Conservation (phyloP, 2,329 filamentous ascomycete genomes). For the Colletotrichum simmondsii region DNA sequence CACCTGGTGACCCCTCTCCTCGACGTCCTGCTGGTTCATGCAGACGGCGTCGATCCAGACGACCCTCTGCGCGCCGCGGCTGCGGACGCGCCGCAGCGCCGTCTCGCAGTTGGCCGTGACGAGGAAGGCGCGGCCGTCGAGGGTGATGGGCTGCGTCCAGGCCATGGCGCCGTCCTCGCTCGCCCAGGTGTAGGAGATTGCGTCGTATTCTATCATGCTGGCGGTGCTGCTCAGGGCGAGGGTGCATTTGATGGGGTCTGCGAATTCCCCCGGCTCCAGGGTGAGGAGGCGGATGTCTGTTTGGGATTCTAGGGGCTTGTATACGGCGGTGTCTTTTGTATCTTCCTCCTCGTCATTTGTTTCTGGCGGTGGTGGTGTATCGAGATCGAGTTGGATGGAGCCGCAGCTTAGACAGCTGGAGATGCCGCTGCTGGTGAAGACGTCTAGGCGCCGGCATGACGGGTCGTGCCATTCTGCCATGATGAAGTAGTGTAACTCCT, state of each 20-base stretch:
- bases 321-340: neutral
- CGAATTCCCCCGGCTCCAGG: neutral
- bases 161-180: conserved; percentile 23
- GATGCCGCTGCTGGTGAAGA: neutral
- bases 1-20: conserved; percentile 35
- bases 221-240: neutral
- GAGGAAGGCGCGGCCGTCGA: neutral
- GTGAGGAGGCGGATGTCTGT: neutral
- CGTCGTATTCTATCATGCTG: conserved; percentile 39
- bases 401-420: neutral
- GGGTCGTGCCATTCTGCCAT: conserved; percentile 18
- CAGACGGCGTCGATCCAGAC: conserved; percentile 38
- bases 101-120: conserved; percentile 11
- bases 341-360: neutral
- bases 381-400: neutral
- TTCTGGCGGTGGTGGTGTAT: neutral
- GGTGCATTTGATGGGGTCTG: neutral
- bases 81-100: neutral
- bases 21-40: conserved; percentile 35
- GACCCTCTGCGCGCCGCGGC: neutral
- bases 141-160: neutral
- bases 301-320: neutral
- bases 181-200: conserved; percentile 51
- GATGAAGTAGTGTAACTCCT: no score
- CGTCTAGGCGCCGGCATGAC: conserved; percentile 4